Conservation (phyloP, 2,329 filamentous ascomycete genomes). For the Pestalotiopsis sp. region DNA sequence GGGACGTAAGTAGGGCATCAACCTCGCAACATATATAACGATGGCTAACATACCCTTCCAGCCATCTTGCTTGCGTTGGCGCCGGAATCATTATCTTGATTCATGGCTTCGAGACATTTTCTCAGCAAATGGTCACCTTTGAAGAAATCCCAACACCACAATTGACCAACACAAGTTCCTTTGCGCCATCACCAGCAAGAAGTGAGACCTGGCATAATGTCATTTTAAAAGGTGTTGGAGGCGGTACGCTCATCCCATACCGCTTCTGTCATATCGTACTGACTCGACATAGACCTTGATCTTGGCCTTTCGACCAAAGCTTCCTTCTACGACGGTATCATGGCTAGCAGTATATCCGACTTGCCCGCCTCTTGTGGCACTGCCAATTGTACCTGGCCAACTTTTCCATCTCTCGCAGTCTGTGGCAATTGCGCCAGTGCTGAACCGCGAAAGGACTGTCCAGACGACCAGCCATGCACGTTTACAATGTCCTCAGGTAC, state of each 20-base stretch:
- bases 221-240: background rate
- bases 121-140: slow-evolving; percentile 39
- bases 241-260: background rate
- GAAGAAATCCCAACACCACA: slow-evolving; percentile 28
- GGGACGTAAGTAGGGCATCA: slow-evolving; percentile 28
- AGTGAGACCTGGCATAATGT: slow-evolving; percentile 39
- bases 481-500: slow-evolving; percentile 33
- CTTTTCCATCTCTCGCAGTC: slow-evolving; percentile 37
- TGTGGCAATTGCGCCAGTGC: slow-evolving; percentile 35
- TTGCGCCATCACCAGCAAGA: slow-evolving; percentile 31
- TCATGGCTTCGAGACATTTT: slow-evolving; percentile 42
- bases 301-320: slow-evolving; percentile 37
- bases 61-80: slow-evolving; percentile 40
- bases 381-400: slow-evolving; percentile 38
- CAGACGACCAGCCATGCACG: slow-evolving; percentile 25
- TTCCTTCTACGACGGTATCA: slow-evolving; percentile 39
- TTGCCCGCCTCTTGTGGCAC: slow-evolving; percentile 31
- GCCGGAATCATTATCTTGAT: slow-evolving; percentile 37
- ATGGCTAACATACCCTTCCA: slow-evolving; percentile 17
- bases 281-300: background rate
- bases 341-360: slow-evolving; percentile 30
- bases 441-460: slow-evolving; percentile 17
- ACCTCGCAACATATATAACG: background rate
- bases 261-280: background rate
- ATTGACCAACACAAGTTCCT: slow-evolving; percentile 19